A percentile compares a stretch with the other conserved stretches of the same genome.
Evolutionary conservation across 495 filamentous ascomycete genomes (phyloP).

Genomic region (Penicillium antarcticum): DNA sequence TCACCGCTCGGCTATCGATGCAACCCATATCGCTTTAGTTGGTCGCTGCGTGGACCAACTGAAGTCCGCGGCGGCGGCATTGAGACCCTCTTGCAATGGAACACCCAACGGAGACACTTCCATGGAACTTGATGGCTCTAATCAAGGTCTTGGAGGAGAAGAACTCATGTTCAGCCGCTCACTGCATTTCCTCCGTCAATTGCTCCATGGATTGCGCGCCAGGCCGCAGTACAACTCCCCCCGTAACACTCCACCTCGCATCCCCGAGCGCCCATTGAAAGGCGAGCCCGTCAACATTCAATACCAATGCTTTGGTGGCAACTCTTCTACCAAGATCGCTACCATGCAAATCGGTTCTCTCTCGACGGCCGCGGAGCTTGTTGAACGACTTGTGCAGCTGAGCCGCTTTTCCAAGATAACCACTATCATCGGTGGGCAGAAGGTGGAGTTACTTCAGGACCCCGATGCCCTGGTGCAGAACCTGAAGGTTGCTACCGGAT

Average conservation of each 20-base stretch:
- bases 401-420: constrained; percentile 71
- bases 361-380: constrained; percentile 67
- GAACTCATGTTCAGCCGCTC: constrained; percentile 65
- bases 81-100: constrained; percentile 48
- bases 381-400: constrained; percentile 57
- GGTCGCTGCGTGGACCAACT: constrained; percentile 75
- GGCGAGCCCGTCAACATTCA: constrained; percentile 64
- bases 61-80: constrained; percentile 58
- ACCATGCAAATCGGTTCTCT: constrained; percentile 59
- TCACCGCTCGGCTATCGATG: constrained; percentile 49
- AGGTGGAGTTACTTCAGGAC: constrained; percentile 42
- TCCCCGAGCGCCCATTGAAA: constrained; percentile 41
- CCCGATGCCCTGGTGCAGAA: constrained; percentile 36
- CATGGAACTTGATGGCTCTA: constrained; percentile 46
- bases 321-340: constrained; percentile 51
- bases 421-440: constrained; percentile 48
- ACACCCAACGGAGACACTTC: constrained; percentile 39
- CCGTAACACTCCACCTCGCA: constrained; percentile 30
- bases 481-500: constrained; percentile 51
- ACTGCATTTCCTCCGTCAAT: constrained; percentile 55
- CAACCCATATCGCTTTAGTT: constrained; percentile 75
- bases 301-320: constrained; percentile 70
- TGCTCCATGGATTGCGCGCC: constrained; percentile 51
- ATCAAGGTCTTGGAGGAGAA: constrained; percentile 44
- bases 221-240: constrained; percentile 53